Evolutionary conservation across 805 yeast species (phyloP).

Genomic region (Wickerhamomyces bovis): DNA sequence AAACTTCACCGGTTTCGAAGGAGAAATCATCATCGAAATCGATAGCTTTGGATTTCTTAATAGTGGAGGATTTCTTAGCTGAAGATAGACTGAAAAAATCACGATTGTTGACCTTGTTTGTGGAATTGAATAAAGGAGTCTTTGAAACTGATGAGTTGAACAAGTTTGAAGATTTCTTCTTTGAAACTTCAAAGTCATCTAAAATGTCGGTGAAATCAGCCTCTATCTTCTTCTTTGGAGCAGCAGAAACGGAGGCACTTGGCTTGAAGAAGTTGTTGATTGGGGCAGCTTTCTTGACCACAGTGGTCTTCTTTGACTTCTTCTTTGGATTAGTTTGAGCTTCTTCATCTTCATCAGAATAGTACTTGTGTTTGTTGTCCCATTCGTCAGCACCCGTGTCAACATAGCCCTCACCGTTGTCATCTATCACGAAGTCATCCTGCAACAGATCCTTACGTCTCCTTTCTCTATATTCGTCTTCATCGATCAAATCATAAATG

Average conservation of each 20-base stretch:
- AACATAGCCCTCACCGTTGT: slow-evolving; percentile 88
- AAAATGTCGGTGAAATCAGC: slow-evolving; percentile 66
- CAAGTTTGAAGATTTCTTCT: slow-evolving; percentile 12
- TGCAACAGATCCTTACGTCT: slow-evolving; percentile 75
- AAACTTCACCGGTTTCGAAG: slow-evolving; percentile 20
- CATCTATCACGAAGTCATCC: slow-evolving; percentile 93
- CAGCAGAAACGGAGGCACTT: slow-evolving; percentile 19
- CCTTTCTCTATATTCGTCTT: slow-evolving; percentile 65
- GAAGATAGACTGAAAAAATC: slow-evolving; percentile 17
- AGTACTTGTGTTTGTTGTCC: slow-evolving; percentile 49
- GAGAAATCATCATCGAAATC: slow-evolving; percentile 27
- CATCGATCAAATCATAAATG: slow-evolving; percentile 86
- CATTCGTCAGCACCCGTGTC: slow-evolving; percentile 92
- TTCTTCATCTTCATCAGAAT: slow-evolving; percentile 47
- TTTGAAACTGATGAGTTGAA: slow-evolving; percentile 12
- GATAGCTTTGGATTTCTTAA: slow-evolving; percentile 18
- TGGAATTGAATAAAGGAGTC: slow-evolving; percentile 21
- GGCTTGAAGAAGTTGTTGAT: slow-evolving; percentile 50
- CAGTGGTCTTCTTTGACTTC: slow-evolving; percentile 13
- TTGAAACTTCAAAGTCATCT: slow-evolving; percentile 27
- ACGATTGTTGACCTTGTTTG: slow-evolving; percentile 22
- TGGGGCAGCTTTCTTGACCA: slow-evolving; percentile 36
- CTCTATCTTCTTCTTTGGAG: slow-evolving; percentile 36
- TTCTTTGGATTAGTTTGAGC: slow-evolving; percentile 7
- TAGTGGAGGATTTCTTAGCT: slow-evolving; percentile 24